These are phyloP conservation scores for Physcomitrellopsis africana DNA, from an alignment of 225 moss, liverwort and hornwort species.

Conservation along the genomic window DNA sequence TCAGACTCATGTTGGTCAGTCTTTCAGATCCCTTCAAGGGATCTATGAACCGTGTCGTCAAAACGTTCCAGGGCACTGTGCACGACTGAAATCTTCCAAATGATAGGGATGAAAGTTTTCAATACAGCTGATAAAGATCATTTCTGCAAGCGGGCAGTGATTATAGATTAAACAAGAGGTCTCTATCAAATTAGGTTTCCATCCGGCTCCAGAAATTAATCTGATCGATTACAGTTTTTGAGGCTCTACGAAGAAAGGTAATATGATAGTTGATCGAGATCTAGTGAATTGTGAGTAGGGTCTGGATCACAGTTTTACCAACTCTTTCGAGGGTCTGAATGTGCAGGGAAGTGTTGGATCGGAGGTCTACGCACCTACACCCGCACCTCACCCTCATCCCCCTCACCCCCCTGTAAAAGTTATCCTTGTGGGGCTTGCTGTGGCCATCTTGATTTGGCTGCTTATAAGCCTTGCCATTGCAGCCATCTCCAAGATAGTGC, in stretches of 20 bases:
- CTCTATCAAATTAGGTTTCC: too few species aligned
- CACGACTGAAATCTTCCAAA: background rate
- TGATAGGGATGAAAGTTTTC: background rate
- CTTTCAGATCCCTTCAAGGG: background rate
- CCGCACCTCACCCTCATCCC: conserved; percentile 22
- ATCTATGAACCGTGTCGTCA: background rate
- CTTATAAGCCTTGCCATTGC: conserved; percentile 38
- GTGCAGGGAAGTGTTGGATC: background rate
- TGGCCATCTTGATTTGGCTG: conserved; percentile 27
- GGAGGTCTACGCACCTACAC: background rate
- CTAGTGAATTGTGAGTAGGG: background rate
- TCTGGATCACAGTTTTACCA: background rate
- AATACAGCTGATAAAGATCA: too few species aligned
- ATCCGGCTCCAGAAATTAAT: background rate
- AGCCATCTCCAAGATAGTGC: conserved; percentile 33
- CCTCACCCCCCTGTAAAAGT: conserved; percentile 3
- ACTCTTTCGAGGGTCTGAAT: background rate
- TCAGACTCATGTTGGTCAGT: background rate
- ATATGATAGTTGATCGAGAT: background rate
- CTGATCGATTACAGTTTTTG: background rate
- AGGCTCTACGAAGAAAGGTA: background rate
- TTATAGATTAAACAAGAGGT: background rate
- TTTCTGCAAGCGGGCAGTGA: background rate
- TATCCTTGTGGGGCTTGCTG: background rate
- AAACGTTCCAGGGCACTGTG: background rate